phyloP scores from a whole-genome alignment of 2,329 filamentous ascomycete species.

The Fusarium temperatum region DNA sequence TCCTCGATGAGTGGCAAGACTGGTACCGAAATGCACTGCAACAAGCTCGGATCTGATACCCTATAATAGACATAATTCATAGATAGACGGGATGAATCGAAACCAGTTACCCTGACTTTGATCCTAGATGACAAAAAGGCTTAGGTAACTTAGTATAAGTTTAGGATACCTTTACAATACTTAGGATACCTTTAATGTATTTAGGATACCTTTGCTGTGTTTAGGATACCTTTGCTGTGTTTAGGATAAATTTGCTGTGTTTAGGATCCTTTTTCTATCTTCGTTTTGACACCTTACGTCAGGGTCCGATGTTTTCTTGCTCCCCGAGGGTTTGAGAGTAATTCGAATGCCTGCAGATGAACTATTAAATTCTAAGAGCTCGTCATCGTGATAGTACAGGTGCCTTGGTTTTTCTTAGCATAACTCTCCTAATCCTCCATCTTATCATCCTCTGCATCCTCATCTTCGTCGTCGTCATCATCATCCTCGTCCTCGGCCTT shows the following conservation, averaged over 20 bases:
- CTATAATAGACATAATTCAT: background rate
- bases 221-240: background rate
- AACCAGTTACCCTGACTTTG: background rate
- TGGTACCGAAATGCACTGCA: conserved; percentile 68
- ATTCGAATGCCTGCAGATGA: conserved; percentile 38
- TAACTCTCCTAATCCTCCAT: conserved; percentile 79
- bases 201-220: background rate
- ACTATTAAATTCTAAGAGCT: conserved; percentile 49
- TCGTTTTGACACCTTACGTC: background rate
- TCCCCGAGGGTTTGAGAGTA: background rate
- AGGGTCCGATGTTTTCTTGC: background rate
- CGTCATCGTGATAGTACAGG: conserved; percentile 51
- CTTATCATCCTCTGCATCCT: conserved; percentile 72
- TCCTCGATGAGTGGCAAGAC: conserved; percentile 79
- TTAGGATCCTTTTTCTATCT: background rate
- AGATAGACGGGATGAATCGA: conserved; percentile 20
- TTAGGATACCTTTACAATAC: background rate
- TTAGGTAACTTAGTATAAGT: background rate
- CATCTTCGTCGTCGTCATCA: conserved; percentile 72
- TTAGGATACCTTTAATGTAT: background rate
- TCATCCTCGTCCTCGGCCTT: conserved; percentile 93
- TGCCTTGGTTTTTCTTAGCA: conserved; percentile 34
- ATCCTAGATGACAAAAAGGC: background rate
- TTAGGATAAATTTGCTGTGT: too few species aligned
- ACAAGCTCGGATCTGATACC: conserved; percentile 42